Evolutionary conservation across 352 stramenopile genomes (phyloP).

Genomic region (Phytophthora sp.): DNA sequence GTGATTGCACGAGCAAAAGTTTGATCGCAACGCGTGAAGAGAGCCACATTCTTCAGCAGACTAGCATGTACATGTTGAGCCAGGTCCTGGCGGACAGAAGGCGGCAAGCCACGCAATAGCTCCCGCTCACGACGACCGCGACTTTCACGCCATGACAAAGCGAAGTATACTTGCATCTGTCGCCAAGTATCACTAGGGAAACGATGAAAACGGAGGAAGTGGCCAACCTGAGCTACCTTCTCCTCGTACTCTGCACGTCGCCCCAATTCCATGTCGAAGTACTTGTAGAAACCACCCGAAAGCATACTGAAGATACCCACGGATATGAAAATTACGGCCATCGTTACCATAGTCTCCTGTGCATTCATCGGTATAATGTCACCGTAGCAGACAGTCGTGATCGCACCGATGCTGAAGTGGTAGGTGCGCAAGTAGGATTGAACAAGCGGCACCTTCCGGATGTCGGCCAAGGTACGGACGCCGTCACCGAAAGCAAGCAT

Average conservation of each 20-base stretch:
- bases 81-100: conserved; percentile 60
- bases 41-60: conserved; percentile 59
- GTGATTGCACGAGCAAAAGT: conserved; percentile 66
- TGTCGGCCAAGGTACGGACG: conserved; percentile 26
- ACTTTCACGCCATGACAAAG: conserved; percentile 70
- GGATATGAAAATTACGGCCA: conserved; percentile 70
- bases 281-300: conserved; percentile 70
- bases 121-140: conserved; percentile 69
- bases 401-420: conserved; percentile 79
- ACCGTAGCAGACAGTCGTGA: conserved; percentile 77
- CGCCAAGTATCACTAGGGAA: conserved; percentile 60
- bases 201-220: conserved; percentile 71
- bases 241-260: conserved; percentile 71
- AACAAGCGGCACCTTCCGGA: conserved; percentile 42
- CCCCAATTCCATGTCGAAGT: conserved; percentile 77
- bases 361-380: conserved; percentile 75
- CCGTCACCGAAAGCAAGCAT: conserved; percentile 60
- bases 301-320: conserved; percentile 79
- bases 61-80: conserved; percentile 67
- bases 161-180: conserved; percentile 82
- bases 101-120: conserved; percentile 56
- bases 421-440: conserved; percentile 57
- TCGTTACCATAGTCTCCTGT: conserved; percentile 53
- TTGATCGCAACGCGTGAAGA: conserved; percentile 67
- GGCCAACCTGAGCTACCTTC: conserved; percentile 54